Evolutionary conservation across 208 protist species (phyloP).

Genomic region (Leishmania lainsoni): DNA sequence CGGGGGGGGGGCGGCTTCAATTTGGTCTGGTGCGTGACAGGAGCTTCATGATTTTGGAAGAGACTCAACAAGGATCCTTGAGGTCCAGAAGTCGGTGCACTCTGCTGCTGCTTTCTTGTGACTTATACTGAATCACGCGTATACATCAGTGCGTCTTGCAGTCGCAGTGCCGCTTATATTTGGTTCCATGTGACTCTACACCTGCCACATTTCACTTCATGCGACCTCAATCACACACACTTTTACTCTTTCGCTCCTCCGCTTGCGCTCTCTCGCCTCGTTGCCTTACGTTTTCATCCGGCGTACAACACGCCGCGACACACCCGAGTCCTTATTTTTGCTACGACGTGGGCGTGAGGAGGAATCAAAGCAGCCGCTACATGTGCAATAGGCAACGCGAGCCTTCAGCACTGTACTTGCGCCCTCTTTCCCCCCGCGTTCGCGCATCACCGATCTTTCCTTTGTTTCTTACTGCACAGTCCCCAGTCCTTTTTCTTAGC

Average conservation of each 20-base stretch:
- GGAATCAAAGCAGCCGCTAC: neutral
- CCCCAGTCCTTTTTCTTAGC: neutral
- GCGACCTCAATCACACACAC: neutral
- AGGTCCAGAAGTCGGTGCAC: neutral
- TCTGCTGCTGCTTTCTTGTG: neutral
- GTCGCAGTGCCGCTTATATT: neutral
- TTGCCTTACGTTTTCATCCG: neutral
- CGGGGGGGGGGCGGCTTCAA: neutral
- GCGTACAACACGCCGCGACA: neutral
- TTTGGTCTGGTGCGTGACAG: neutral
- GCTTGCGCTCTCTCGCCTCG: neutral
- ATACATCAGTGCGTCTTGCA: neutral
- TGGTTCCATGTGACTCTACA: neutral
- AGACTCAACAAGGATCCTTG: neutral
- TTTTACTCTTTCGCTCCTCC: neutral
- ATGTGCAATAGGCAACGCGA: neutral
- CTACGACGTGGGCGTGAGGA: neutral
- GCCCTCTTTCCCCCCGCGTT: neutral
- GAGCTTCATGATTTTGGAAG: neutral
- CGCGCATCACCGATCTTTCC: neutral
- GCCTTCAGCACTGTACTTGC: neutral
- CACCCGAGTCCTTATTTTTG: neutral
- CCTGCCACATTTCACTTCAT: neutral
- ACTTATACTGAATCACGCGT: neutral
- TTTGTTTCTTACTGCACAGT: neutral